Base-by-base conservation (phyloP, 768 basidiomycete genomes). In the Chalciporus chontae region DNA sequence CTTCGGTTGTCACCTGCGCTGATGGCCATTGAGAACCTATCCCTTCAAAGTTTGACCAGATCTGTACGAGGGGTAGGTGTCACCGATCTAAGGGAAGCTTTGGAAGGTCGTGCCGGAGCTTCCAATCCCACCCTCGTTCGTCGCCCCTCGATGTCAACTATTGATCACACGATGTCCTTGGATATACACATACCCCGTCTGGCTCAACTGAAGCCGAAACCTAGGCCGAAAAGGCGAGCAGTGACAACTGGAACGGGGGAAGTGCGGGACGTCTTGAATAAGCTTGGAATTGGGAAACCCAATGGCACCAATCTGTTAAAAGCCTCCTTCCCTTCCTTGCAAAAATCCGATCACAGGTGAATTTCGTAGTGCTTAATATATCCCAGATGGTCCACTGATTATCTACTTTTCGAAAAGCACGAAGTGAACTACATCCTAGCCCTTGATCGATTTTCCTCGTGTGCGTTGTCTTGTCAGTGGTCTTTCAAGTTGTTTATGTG, bases 1-100 rank as follows among this genome's bases (percentile, higher is more conserved):
- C 77, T 90, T 46, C 89, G 83, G 63, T 81, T 93, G 29, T 87
- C 90, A 5, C 90, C 90, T 29, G 84, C 86, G 14, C 72, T 95
- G 53, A 95, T 94, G 90, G 85, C 89, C 56, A 88, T 90, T 45
- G 89, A 94, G 59, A 95, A 95, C 65, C 74, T 90, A 29, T 95
- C 94, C 6, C 74, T 92, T 48, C 88, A 90, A 63, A 92, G 90
- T 61, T 70, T 95, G 49, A 79, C 87, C 17, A 79, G 89, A 48
- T 87, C 89, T 4, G 80, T 81, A 3, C 79, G 86, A 51, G 85
- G 86, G 0, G 83, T 95, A 14, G 94, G 93, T 19, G 92, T 95
- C 19, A 84, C 81, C 1, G 92, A 94, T 63, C 75, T 96, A 27
- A 77, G 92, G 46, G 92, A 94, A 57, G 94, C 94, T 4, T 71